Base-by-base conservation (phyloP, 148 eudicot genomes). In the Dianthus caryophyllus region DNA sequence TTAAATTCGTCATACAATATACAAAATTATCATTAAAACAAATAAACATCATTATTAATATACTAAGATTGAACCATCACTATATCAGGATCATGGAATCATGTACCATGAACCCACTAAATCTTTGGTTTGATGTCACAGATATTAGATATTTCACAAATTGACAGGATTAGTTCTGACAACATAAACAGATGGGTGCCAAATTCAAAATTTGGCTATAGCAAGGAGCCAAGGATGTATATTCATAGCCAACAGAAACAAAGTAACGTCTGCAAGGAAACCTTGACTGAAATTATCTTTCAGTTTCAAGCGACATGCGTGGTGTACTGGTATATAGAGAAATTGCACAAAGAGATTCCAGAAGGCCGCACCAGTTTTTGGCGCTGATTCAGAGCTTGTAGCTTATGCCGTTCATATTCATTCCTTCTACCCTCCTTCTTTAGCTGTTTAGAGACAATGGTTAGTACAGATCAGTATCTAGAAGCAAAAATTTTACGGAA, bases 321-420 rank as follows among this genome's bases (percentile, higher is more conserved):
- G 49, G 51, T 6, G 26, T 14, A n/a, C n/a, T n/a, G n/a, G n/a
- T n/a, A n/a, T n/a, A 39, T n/a, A 21, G 29, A 31, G 25, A 17
- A 53, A 22, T 17, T 58, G 26, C 18, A 38, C 17, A 68, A 44
- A 59, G 25, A 57, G 29, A 16, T 29, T 41, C 54, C 44, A 59
- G 50, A 70, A 68, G 78, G 18, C 25, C 88, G 78, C 66, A 94
- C 99, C 90, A 83, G 73, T 80, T 94, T 94, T 76, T 94, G 99
- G 29, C 99, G 99, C 76, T 94, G 99, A 82, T 94, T 94, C 70
- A 94, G 59, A 53, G 99, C 97, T 79, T 84, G 95, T 15, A 94
- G 77, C 81, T 94, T 94, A 76, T 94, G 97, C 76, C 99, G 87
- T 82, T 94, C 99, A 73, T 88, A 94, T 73, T 94, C 99, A 30